Evolutionary conservation across 2,329 filamentous ascomycete genomes (phyloP).

Genomic region (Colletotrichum sp.): DNA sequence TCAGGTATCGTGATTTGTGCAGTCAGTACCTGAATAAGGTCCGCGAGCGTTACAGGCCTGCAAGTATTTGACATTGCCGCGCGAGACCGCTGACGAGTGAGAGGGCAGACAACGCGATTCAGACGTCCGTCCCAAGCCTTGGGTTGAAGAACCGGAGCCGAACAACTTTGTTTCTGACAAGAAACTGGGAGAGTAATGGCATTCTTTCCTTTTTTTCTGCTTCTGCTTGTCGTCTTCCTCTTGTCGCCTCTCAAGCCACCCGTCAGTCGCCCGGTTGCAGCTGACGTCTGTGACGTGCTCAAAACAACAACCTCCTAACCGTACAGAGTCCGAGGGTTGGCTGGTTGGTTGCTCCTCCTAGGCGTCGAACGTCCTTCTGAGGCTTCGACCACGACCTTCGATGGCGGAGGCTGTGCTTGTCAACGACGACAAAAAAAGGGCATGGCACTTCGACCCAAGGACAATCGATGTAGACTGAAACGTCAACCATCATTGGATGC

Average conservation of each 20-base stretch:
- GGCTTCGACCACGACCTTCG: background rate
- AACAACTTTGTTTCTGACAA: background rate
- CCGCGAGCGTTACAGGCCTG: conserved; percentile 12
- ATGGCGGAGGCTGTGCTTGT: conserved; percentile 13
- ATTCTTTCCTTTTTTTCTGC: background rate
- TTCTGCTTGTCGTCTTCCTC: background rate
- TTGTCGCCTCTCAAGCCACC: background rate
- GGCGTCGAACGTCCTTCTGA: background rate
- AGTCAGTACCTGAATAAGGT: conserved; percentile 11
- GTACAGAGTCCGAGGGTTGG: background rate
- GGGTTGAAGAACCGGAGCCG: conserved; percentile 2
- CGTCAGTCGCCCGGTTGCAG: conserved; percentile 10
- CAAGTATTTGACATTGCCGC: conserved; percentile 9
- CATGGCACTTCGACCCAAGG: conserved; percentile 5
- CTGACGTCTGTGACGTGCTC: conserved; percentile 14
- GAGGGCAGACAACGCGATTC: conserved; percentile 8
- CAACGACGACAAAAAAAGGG: background rate
- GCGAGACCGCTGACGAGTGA: conserved; percentile 8
- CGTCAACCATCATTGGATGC: conserved; percentile 14
- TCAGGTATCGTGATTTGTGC: conserved; percentile 5
- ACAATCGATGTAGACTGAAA: conserved; percentile 19
- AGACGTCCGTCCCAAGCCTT: conserved; percentile 8
- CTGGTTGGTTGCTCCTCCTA: background rate
- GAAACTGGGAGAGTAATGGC: background rate
- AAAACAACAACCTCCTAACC: conserved; percentile 1